phyloP scores from a whole-genome alignment of 202 grass and related monocot species.

The Panicum virgatum region DNA sequence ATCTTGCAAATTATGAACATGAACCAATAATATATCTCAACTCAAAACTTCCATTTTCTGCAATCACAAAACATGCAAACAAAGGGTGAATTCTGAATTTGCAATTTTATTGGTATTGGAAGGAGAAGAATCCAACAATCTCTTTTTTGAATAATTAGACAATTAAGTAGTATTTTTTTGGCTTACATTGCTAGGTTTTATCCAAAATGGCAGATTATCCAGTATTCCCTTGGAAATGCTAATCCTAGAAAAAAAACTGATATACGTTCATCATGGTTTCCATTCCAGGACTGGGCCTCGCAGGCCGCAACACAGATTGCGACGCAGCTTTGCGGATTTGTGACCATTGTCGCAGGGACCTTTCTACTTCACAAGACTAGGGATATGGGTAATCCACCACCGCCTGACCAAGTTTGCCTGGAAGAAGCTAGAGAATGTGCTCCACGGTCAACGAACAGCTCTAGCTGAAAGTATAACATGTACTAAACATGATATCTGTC shows the following conservation, averaged over 20 bases:
- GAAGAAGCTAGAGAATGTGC: conserved; percentile 38
- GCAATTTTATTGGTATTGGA: not conserved
- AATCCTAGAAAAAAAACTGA: not conserved
- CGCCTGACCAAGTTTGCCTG: conserved; percentile 44
- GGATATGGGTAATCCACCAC: conserved; percentile 48
- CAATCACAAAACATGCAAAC: not conserved
- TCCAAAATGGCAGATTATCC: not conserved
- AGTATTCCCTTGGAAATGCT: not conserved
- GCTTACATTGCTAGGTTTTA: not conserved
- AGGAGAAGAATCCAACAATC: not conserved
- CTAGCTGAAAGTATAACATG: conserved; percentile 24
- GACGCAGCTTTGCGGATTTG: conserved; percentile 62
- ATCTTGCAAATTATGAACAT: not conserved
- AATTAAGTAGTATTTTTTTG: not conserved
- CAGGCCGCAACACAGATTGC: conserved; percentile 64
- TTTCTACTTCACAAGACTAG: conserved; percentile 85
- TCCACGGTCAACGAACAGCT: conserved; percentile 29
- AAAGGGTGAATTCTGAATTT: not conserved
- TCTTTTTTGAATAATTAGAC: not conserved
- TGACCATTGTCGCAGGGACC: conserved; percentile 67
- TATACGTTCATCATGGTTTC: not conserved
- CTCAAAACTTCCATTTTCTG: not conserved
- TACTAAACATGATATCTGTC: conserved; percentile 12
- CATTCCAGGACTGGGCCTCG: conserved; percentile 60
- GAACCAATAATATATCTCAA: not conserved